These are phyloP conservation scores for Petrea volubilis DNA, from an alignment of 257 asterid species.

Conservation along the genomic window DNA sequence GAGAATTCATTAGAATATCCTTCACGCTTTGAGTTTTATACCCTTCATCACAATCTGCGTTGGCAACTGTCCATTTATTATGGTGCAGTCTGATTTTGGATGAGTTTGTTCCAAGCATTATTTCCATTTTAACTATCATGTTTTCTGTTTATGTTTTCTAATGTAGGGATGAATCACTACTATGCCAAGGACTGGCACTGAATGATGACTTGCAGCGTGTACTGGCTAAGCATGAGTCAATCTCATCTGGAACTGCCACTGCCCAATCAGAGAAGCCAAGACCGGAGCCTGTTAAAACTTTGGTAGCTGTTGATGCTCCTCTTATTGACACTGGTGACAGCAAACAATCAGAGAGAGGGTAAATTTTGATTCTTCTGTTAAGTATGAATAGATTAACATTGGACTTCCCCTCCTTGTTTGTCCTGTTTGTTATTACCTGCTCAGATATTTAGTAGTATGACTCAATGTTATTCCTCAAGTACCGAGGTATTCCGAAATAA, in stretches of 20 bases:
- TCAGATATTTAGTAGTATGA: background rate
- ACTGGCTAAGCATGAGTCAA: constrained; percentile 85
- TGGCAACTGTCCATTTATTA: background rate
- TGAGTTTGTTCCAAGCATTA: background rate
- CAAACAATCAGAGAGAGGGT: constrained; percentile 63
- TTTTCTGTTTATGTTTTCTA: constrained; percentile 17
- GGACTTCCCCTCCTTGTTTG: constrained; percentile 22
- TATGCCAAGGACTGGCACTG: constrained; percentile 89
- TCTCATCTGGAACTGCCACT: constrained; percentile 73
- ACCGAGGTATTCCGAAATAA: background rate
- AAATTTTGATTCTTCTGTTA: constrained; percentile 29
- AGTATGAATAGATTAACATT: constrained; percentile 7
- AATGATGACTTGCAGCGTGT: constrained; percentile 95
- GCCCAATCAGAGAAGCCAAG: constrained; percentile 54
- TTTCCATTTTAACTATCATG: constrained; percentile 7
- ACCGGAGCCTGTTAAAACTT: constrained; percentile 52
- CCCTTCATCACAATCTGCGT: background rate
- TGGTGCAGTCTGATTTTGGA: constrained; percentile 8
- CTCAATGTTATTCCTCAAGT: constrained; percentile 4
- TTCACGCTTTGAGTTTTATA: constrained; percentile 13
- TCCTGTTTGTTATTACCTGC: constrained; percentile 12
- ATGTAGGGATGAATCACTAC: constrained; percentile 85
- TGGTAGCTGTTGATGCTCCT: constrained; percentile 68
- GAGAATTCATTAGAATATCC: constrained; percentile 4
- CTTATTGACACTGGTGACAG: constrained; percentile 81